Evolutionary conservation across 2,329 filamentous ascomycete genomes (phyloP).

Genomic region (Mycosphaerella arachidis): DNA sequence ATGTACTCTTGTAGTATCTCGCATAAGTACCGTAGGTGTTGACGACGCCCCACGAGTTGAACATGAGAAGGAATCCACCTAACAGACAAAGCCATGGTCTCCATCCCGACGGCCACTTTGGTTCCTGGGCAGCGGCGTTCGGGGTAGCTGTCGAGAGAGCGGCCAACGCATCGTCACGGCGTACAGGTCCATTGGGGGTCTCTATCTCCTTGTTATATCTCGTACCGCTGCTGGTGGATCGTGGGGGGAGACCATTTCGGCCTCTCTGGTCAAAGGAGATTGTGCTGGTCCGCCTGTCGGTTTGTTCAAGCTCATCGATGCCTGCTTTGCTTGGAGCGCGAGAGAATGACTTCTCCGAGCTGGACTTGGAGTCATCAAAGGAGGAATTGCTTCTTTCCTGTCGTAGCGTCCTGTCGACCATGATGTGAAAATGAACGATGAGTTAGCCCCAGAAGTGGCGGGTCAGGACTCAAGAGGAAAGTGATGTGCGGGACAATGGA

Average conservation of each 20-base stretch:
- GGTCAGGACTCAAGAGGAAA: background rate
- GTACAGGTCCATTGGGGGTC: constrained; percentile 15
- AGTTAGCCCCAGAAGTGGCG: background rate
- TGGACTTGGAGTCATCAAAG: constrained; percentile 14
- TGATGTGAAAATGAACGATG: constrained; percentile 1
- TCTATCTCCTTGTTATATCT: constrained; percentile 10
- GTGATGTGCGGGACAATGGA: background rate
- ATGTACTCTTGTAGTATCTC: constrained; percentile 46
- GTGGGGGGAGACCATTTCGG: background rate
- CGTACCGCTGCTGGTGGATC: background rate
- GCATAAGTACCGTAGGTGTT: constrained; percentile 50
- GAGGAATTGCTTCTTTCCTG: constrained; percentile 10
- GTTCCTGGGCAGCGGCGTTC: constrained; percentile 23
- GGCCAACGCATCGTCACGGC: constrained; percentile 10
- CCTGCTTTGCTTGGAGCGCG: constrained; percentile 14
- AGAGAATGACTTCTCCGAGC: constrained; percentile 18
- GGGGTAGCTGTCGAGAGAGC: constrained; percentile 6
- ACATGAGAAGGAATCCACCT: constrained; percentile 49
- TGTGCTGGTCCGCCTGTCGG: background rate
- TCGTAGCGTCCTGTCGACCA: constrained; percentile 8
- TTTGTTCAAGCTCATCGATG: constrained; percentile 5
- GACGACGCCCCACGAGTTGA: constrained; percentile 37
- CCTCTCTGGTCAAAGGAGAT: constrained; percentile 14
- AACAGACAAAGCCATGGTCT: constrained; percentile 42
- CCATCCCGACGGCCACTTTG: constrained; percentile 44